Conservation (phyloP, 2,329 filamentous ascomycete genomes). For the Colletotrichum acutatum region DNA sequence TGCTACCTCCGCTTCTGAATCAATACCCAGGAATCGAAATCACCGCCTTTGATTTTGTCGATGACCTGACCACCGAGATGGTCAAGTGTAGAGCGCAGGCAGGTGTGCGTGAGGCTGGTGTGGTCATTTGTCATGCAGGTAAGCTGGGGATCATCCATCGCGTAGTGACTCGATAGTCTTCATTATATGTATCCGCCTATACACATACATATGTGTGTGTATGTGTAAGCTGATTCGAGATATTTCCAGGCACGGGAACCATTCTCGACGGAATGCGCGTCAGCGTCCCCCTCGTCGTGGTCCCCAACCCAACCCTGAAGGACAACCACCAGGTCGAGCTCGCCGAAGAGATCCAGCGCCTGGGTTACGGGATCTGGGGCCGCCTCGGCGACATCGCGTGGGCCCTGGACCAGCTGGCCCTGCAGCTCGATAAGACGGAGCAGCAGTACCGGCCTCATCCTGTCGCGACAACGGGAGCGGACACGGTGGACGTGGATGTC, state of each 20-base stretch:
- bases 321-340: slow-evolving; percentile 94
- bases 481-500: slow-evolving; percentile 17
- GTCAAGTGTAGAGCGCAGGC: slow-evolving; percentile 58
- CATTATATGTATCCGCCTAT: neutral
- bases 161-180: neutral
- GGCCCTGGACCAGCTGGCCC: slow-evolving; percentile 33
- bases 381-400: slow-evolving; percentile 33
- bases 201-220: neutral
- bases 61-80: slow-evolving; percentile 71
- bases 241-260: slow-evolving; percentile 79
- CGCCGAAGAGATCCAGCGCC: slow-evolving; percentile 77
- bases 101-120: slow-evolving; percentile 66
- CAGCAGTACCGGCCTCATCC: slow-evolving; percentile 28
- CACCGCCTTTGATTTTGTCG: slow-evolving; percentile 74
- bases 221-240: slow-evolving; percentile 8
- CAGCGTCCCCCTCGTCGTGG: slow-evolving; percentile 83
- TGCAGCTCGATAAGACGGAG: slow-evolving; percentile 31
- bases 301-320: slow-evolving; percentile 84
- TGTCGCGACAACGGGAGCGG: neutral
- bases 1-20: slow-evolving; percentile 37
- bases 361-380: slow-evolving; percentile 76
- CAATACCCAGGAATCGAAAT: slow-evolving; percentile 59
- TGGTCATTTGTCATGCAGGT: slow-evolving; percentile 93
- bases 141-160: slow-evolving; percentile 38
- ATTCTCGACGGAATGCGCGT: slow-evolving; percentile 85